Evolutionary conservation across 2,329 filamentous ascomycete species (phyloP).

Genomic region (Ophiosphaerella narmari): DNA sequence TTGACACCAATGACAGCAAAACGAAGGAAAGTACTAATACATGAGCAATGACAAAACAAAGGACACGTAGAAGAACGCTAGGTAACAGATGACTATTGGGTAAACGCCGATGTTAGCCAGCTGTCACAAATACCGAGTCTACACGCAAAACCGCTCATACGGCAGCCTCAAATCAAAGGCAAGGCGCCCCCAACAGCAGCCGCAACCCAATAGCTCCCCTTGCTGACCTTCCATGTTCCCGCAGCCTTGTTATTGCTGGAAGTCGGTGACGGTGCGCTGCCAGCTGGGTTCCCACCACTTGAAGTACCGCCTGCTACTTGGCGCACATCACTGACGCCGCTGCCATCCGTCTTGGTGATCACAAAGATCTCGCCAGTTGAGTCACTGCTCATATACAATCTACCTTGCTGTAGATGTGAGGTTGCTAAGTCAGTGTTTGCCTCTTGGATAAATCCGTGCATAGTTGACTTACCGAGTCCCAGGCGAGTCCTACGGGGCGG

Average conservation of each 20-base stretch:
- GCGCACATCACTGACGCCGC: constrained; percentile 30
- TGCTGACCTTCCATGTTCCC: constrained; percentile 1
- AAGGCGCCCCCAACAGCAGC: constrained; percentile 6
- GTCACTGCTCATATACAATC: constrained; percentile 68
- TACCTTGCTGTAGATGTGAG: constrained; percentile 40
- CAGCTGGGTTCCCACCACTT: constrained; percentile 12
- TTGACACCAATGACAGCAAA: too few species aligned
- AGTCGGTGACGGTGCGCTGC: constrained; percentile 10
- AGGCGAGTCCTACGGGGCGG: constrained; percentile 64
- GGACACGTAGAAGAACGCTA: too few species aligned
- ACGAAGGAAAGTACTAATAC: too few species aligned
- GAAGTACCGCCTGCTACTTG: constrained; percentile 16
- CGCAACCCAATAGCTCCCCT: constrained; percentile 11
- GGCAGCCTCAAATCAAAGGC: constrained; percentile 1
- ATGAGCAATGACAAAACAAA: too few species aligned
- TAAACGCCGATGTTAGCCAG: too few species aligned
- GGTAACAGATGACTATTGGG: too few species aligned
- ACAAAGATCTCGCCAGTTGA: constrained; percentile 69
- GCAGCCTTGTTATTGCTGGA: constrained; percentile 1
- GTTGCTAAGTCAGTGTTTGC: too few species aligned
- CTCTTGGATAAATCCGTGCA: too few species aligned
- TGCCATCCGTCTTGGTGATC: constrained; percentile 40
- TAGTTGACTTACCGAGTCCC: constrained; percentile 37
- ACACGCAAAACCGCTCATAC: not conserved
- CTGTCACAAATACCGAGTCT: too few species aligned